A percentile compares a stretch with the other conserved stretches of the same genome.
Evolutionary conservation across 768 basidiomycete genomes (phyloP).

Genomic region (Cystofilobasidium capitatum): DNA sequence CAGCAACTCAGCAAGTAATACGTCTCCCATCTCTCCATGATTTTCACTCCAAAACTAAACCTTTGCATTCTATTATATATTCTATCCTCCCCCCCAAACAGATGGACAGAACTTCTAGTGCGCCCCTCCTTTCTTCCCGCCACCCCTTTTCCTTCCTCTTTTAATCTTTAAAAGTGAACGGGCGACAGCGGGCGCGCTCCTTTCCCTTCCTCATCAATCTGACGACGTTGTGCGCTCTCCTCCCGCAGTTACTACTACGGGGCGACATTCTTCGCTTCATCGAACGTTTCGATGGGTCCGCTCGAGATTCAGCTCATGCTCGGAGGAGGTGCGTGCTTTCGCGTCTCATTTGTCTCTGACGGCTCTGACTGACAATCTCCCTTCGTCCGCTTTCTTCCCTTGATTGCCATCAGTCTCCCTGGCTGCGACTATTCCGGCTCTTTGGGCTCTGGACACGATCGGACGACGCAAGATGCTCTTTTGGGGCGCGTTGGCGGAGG

Average conservation of each 20-base stretch:
- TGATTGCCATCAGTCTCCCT: no score
- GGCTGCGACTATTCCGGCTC: conserved; percentile 58
- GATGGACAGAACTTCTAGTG: conserved; percentile 68
- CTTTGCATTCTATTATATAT: no score
- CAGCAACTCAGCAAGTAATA: conserved; percentile 51
- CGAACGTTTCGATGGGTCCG: conserved; percentile 58
- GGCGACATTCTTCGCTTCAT: conserved; percentile 68
- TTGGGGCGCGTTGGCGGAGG: conserved; percentile 54
- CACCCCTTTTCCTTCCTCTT: neutral
- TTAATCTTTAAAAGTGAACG: neutral
- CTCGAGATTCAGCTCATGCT: conserved; percentile 68
- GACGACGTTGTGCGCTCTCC: neutral
- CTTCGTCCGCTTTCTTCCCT: neutral
- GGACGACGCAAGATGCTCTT: conserved; percentile 69
- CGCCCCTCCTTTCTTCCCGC: conserved; percentile 41
- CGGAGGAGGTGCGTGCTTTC: conserved; percentile 52
- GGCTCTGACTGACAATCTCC: neutral
- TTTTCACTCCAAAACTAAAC: neutral
- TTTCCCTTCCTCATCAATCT: no score
- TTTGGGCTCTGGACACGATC: conserved; percentile 61
- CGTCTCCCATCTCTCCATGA: no score
- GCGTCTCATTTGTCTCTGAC: neutral
- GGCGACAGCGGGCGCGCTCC: neutral
- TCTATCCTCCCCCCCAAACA: no score
- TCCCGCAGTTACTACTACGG: conserved; percentile 34